Evolutionary conservation across 148 eudicot species (phyloP).

Genomic region (Camellia granthamiana): DNA sequence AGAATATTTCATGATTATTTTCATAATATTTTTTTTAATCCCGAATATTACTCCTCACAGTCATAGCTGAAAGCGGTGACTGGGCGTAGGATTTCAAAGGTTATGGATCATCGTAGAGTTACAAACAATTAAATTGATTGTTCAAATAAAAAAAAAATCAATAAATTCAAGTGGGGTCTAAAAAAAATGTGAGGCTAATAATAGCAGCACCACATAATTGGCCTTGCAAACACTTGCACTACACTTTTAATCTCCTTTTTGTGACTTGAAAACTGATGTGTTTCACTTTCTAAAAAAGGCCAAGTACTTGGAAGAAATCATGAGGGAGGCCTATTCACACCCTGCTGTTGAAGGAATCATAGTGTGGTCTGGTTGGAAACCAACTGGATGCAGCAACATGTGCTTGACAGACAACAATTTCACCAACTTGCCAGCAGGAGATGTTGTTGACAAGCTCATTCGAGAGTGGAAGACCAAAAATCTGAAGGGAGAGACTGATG

Average conservation of each 20-base stretch:
- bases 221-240: not conserved
- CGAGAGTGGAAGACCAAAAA: slow-evolving; percentile 33
- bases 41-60: no score
- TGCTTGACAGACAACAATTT: slow-evolving; percentile 44
- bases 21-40: no score
- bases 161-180: no score
- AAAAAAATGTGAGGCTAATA: no score
- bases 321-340: slow-evolving; percentile 65
- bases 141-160: no score
- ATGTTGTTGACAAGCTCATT: slow-evolving; percentile 58
- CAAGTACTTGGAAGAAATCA: slow-evolving; percentile 46
- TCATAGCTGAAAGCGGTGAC: no score
- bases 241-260: not conserved
- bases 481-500: slow-evolving; percentile 23
- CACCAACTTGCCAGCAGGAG: slow-evolving; percentile 44
- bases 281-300: slow-evolving; percentile 23
- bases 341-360: slow-evolving; percentile 66
- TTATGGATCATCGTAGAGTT: no score
- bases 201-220: no score
- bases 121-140: no score
- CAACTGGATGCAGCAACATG: slow-evolving; percentile 40
- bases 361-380: slow-evolving; percentile 59
- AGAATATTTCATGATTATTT: no score
- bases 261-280: not conserved
- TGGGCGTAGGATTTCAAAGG: no score